phyloP scores from a whole-genome alignment of 768 basidiomycete genomes.

The Pleurotus citrinopileatus region DNA sequence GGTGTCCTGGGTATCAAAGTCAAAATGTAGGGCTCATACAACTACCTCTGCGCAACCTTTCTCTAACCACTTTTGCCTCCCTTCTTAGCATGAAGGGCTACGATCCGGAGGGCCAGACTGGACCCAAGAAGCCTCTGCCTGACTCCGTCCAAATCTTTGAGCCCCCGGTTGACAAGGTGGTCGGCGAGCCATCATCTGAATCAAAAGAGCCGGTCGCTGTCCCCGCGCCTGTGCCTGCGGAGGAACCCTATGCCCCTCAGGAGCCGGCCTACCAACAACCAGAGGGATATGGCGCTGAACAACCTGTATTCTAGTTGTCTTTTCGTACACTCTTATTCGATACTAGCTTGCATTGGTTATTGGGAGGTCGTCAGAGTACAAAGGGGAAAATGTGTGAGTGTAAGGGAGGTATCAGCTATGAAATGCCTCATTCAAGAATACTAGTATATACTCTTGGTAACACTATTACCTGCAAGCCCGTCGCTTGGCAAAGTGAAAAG shows the following conservation, averaged over 20 bases:
- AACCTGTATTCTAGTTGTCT: conserved; percentile 56
- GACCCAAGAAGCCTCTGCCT: conserved; percentile 92
- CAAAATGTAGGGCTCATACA: conserved; percentile 70
- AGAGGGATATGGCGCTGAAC: conserved; percentile 37
- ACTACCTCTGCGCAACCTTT: background rate
- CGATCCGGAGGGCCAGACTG: conserved; percentile 88
- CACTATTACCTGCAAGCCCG: conserved; percentile 50
- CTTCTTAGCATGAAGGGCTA: conserved; percentile 86
- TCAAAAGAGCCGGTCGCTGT: conserved; percentile 68
- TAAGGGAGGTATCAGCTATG: conserved; percentile 12
- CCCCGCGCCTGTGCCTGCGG: conserved; percentile 47
- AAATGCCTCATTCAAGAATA: no score
- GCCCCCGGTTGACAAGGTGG: conserved; percentile 87
- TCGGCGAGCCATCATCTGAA: conserved; percentile 88
- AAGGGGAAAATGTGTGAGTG: no score
- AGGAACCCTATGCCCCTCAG: conserved; percentile 49
- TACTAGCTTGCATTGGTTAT: conserved; percentile 7
- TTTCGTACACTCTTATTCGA: conserved; percentile 9
- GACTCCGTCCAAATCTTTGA: conserved; percentile 91
- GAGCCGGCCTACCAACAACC: conserved; percentile 39
- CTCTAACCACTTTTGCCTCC: background rate
- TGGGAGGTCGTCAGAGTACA: no score
- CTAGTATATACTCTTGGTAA: conserved; percentile 21
- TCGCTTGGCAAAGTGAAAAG: conserved; percentile 41
- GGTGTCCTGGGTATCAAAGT: conserved; percentile 99